These are phyloP conservation scores for Amanita thiersii DNA, from an alignment of 768 basidiomycete genomes.

Conservation along the genomic window DNA sequence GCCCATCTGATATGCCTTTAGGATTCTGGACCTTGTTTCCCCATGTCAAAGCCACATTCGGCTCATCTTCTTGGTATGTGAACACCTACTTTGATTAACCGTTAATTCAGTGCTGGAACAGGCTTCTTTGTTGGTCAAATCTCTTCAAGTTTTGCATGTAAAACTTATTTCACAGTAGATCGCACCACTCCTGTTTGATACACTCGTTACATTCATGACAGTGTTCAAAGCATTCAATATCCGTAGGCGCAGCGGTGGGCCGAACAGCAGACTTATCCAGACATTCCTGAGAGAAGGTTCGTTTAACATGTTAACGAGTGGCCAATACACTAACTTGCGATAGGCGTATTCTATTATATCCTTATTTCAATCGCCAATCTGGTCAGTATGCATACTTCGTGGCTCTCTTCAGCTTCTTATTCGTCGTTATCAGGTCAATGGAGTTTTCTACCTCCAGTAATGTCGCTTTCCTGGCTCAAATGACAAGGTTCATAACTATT, in stretches of 20 bases:
- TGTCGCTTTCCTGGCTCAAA: slow-evolving; percentile 15
- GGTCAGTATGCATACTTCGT: slow-evolving; percentile 20
- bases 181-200: slow-evolving; percentile 75
- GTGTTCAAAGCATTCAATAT: slow-evolving; percentile 74
- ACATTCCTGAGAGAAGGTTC: slow-evolving; percentile 78
- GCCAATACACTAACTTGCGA: slow-evolving; percentile 1
- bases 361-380: slow-evolving; percentile 83
- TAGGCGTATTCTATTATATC: slow-evolving; percentile 79
- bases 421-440: slow-evolving; percentile 45
- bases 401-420: slow-evolving; percentile 4
- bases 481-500: slow-evolving; percentile 11
- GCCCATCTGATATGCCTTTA: slow-evolving; percentile 13
- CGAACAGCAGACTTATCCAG: slow-evolving; percentile 73
- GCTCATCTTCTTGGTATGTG: slow-evolving; percentile 68
- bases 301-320: slow-evolving; percentile 8
- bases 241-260: slow-evolving; percentile 64
- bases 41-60: slow-evolving; percentile 75
- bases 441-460: slow-evolving; percentile 81
- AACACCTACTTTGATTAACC: slow-evolving; percentile 3
- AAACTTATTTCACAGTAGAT: slow-evolving; percentile 35
- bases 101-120: slow-evolving; percentile 15
- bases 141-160: slow-evolving; percentile 3
- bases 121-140: slow-evolving; percentile 48
- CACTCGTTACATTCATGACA: slow-evolving; percentile 74
- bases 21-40: slow-evolving; percentile 66